Evolutionary conservation across 805 yeast species (phyloP).

Genomic region (Candida insectorum): DNA sequence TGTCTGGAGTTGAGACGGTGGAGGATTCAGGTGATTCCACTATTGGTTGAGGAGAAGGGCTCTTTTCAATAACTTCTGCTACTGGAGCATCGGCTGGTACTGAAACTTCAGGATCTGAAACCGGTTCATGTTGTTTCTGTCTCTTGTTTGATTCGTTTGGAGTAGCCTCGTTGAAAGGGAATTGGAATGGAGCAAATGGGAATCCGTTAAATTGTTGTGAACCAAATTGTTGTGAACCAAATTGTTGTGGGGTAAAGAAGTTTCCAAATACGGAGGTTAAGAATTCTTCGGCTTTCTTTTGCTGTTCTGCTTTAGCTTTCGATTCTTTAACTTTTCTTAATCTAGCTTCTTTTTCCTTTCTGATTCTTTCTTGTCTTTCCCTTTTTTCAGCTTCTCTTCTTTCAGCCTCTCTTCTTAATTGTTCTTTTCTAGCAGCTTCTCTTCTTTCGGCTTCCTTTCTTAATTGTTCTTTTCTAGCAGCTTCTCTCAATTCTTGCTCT

Average conservation of each 20-base stretch:
- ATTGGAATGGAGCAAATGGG: background rate
- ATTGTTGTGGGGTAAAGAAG: background rate
- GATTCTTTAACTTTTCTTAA: constrained; percentile 11
- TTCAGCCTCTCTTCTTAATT: constrained; percentile 6
- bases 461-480: constrained; percentile 1
- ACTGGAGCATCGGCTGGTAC: constrained; percentile 5
- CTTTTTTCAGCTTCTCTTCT: constrained; percentile 8
- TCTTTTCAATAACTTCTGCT: constrained; percentile 9
- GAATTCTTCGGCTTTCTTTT: constrained; percentile 4
- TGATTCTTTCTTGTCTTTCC: constrained; percentile 8
- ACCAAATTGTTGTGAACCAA: constrained; percentile 3
- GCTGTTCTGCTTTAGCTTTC: constrained; percentile 14
- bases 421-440: constrained; percentile 3
- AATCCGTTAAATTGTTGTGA: background rate
- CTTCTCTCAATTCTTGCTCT: constrained; percentile 6
- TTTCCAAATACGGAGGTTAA: background rate
- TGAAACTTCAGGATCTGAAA: constrained; percentile 6
- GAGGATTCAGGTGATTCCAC: constrained; percentile 9
- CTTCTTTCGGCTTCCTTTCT: constrained; percentile 5
- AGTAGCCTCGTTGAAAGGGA: no score
- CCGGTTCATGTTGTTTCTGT: constrained; percentile 8
- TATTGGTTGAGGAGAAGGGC: constrained; percentile 8
- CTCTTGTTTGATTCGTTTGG: constrained; percentile 3
- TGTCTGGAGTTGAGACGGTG: constrained; percentile 10
- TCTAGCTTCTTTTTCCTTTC: constrained; percentile 12